These are phyloP conservation scores for Pseudozyma hubeiensis DNA, from an alignment of 1,284 basidiomycete species.

Conservation along the genomic window DNA sequence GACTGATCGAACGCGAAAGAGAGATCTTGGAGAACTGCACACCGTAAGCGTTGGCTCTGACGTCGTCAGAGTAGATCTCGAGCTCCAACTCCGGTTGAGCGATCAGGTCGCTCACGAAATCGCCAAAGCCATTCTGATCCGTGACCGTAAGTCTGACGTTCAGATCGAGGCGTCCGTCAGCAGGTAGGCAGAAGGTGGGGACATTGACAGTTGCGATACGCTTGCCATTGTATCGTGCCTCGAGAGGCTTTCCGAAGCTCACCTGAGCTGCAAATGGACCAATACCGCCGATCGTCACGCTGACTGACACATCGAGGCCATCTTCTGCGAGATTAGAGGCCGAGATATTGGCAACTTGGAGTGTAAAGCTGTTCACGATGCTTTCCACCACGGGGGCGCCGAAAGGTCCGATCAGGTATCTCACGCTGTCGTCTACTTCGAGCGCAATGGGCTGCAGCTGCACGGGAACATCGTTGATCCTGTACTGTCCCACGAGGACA, in stretches of 20 bases:
- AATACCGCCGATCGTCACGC: conserved; percentile 35
- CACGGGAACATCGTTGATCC: conserved; percentile 75
- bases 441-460: conserved; percentile 75
- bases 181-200: conserved; percentile 77
- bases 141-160: conserved; percentile 64
- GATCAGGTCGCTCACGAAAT: conserved; percentile 76
- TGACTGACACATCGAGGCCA: conserved; percentile 68
- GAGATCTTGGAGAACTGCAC: conserved; percentile 77
- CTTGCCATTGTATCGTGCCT: conserved; percentile 76
- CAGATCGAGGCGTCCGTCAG: conserved; percentile 75
- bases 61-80: conserved; percentile 76
- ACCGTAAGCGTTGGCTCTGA: conserved; percentile 76
- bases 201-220: conserved; percentile 77
- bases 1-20: conserved; percentile 75
- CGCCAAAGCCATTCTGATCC: conserved; percentile 72
- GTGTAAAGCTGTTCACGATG: conserved; percentile 74
- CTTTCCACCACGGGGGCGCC: conserved; percentile 75
- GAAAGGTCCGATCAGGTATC: conserved; percentile 77
- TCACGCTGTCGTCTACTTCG: conserved; percentile 75
- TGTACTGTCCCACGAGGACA: conserved; percentile 57
- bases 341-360: conserved; percentile 75
- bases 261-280: conserved; percentile 72
- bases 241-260: conserved; percentile 67
- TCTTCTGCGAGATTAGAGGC: conserved; percentile 72
- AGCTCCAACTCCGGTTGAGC: conserved; percentile 78